These are phyloP conservation scores for Kwoniella botswanensis DNA, from an alignment of 768 basidiomycete species.

Conservation along the genomic window DNA sequence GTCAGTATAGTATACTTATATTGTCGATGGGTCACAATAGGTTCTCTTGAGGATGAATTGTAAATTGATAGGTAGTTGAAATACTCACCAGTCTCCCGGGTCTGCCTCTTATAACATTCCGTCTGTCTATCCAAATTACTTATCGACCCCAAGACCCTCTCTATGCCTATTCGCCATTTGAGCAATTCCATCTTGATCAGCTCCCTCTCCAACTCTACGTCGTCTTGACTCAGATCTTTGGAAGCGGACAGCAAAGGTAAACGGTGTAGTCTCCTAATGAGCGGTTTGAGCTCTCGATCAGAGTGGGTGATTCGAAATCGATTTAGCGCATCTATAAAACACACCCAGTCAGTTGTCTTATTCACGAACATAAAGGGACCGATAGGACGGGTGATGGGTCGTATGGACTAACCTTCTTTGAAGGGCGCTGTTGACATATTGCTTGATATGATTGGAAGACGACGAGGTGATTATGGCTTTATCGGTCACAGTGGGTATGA, in stretches of 20 bases:
- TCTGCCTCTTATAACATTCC: conserved; percentile 27
- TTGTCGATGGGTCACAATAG: too few relatives aligned
- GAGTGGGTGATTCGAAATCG: conserved; percentile 50
- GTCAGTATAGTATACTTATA: neutral
- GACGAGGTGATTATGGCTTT: neutral
- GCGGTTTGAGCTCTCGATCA: conserved; percentile 45
- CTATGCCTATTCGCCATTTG: conserved; percentile 43
- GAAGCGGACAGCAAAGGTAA: conserved; percentile 24
- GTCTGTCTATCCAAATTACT: conserved; percentile 44
- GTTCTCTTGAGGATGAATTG: too few relatives aligned
- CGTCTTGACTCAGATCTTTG: neutral
- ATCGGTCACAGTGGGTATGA: neutral
- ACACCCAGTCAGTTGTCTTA: neutral
- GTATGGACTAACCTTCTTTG: conserved; percentile 18
- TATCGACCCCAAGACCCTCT: conserved; percentile 42
- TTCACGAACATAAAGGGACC: neutral
- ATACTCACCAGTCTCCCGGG: conserved; percentile 45
- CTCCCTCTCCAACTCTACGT: conserved; percentile 36
- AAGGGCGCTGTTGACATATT: conserved; percentile 24
- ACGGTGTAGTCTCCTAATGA: conserved; percentile 40
- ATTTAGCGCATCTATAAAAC: conserved; percentile 42
- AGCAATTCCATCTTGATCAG: conserved; percentile 40
- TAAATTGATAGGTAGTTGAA: neutral
- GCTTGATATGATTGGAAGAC: neutral
- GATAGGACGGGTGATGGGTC: neutral